Conservation (phyloP, 495 filamentous ascomycete species). For the Platismatia glauca region DNA sequence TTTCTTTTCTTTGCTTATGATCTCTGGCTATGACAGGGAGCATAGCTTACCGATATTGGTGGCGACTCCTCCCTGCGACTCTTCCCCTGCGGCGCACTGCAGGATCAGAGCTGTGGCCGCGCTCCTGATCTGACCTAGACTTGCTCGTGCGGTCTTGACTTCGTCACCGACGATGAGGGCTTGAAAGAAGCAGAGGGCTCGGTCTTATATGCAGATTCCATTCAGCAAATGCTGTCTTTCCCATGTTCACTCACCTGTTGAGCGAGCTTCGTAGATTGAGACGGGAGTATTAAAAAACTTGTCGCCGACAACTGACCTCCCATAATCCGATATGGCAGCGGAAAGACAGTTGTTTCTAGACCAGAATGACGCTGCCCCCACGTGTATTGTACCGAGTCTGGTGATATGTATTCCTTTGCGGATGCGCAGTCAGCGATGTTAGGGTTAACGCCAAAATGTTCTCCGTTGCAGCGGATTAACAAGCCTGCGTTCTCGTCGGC, state of each 20-base stretch:
- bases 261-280: no score
- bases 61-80: not conserved
- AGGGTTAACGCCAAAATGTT: slow-evolving; percentile 1
- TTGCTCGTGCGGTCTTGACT: not conserved
- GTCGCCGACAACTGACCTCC: slow-evolving; percentile 4
- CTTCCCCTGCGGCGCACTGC: not conserved
- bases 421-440: slow-evolving; percentile 4
- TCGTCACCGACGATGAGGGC: not conserved
- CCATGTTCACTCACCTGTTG: not conserved
- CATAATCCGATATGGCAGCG: slow-evolving; percentile 10
- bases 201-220: not conserved
- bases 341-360: not conserved
- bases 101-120: slow-evolving; percentile 1
- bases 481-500: not conserved
- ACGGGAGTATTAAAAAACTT: no score
- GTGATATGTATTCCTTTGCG: not conserved
- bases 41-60: not conserved
- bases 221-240: not conserved
- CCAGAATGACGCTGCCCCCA: not conserved
- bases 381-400: not conserved
- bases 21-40: no score
- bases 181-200: slow-evolving; percentile 8
- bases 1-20: no score
- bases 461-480: not conserved
- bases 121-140: not conserved